Evolutionary conservation across 495 filamentous ascomycete genomes (phyloP).

Genomic region (Oleoguttula mirabilis): DNA sequence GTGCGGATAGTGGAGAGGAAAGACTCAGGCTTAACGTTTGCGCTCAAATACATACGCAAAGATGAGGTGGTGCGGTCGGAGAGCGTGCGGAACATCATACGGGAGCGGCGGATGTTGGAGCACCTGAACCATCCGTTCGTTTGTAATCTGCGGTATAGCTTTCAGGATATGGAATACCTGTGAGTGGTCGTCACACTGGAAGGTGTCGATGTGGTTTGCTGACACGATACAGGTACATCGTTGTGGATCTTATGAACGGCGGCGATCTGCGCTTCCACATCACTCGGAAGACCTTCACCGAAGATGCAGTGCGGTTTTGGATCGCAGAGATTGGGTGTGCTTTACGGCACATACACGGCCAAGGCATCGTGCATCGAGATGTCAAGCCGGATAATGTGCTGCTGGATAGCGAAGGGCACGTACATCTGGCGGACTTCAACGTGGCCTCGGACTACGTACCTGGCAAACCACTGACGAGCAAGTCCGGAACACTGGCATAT

Average conservation of each 20-base stretch:
- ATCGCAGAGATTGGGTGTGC: slow-evolving; percentile 89
- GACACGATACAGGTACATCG: slow-evolving; percentile 63
- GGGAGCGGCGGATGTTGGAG: slow-evolving; percentile 93
- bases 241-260: slow-evolving; percentile 96
- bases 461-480: slow-evolving; percentile 78
- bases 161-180: slow-evolving; percentile 99
- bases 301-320: slow-evolving; percentile 95
- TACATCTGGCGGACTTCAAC: slow-evolving; percentile 97
- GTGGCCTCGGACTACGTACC: slow-evolving; percentile 86
- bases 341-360: slow-evolving; percentile 76
- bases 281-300: slow-evolving; percentile 92
- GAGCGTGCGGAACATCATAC: slow-evolving; percentile 94
- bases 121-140: slow-evolving; percentile 96
- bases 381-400: slow-evolving; percentile 96
- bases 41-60: slow-evolving; percentile 95
- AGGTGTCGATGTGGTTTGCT: slow-evolving; percentile 9
- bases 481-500: slow-evolving; percentile 92
- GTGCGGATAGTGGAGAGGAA: slow-evolving; percentile 97
- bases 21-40: slow-evolving; percentile 86
- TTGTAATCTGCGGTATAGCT: slow-evolving; percentile 96
- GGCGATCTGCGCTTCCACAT: slow-evolving; percentile 97
- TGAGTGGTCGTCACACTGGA: slow-evolving; percentile 40
- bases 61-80: slow-evolving; percentile 98
- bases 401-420: slow-evolving; percentile 85
- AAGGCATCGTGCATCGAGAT: slow-evolving; percentile 91